Evolutionary conservation across 2,329 filamentous ascomycete genomes (phyloP).

Genomic region (Cercospora sesami): DNA sequence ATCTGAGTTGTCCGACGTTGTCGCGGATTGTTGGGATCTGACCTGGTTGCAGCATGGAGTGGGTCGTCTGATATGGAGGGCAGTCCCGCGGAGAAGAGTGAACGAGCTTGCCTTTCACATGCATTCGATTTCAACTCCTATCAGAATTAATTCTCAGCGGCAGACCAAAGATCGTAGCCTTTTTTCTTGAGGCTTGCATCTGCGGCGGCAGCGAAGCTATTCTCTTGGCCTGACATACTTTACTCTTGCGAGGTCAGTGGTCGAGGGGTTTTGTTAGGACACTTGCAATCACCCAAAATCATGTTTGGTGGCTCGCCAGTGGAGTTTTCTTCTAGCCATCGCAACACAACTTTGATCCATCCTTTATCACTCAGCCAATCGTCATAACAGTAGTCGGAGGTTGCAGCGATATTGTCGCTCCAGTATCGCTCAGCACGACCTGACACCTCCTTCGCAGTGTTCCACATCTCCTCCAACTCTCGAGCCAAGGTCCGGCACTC

Average conservation of each 20-base stretch:
- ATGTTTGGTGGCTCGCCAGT: too few relatives aligned
- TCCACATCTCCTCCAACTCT: neutral
- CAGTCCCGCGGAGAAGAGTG: neutral
- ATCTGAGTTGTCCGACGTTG: neutral
- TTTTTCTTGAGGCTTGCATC: neutral
- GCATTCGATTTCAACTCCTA: neutral
- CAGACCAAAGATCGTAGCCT: neutral
- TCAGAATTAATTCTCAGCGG: neutral
- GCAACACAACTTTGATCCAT: neutral
- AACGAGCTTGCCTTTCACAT: neutral
- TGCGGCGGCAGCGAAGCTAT: neutral
- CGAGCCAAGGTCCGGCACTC: neutral
- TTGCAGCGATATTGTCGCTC: neutral
- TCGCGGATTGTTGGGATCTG: neutral
- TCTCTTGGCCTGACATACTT: too few relatives aligned
- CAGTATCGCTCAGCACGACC: too few relatives aligned
- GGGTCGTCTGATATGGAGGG: neutral
- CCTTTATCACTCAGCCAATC: neutral
- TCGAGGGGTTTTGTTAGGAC: too few relatives aligned
- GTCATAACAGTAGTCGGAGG: neutral
- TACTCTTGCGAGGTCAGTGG: too few relatives aligned
- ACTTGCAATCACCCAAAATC: too few relatives aligned
- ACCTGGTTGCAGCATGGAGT: neutral
- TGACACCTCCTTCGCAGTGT: too few relatives aligned
- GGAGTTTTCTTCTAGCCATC: neutral